Conservation (phyloP, 495 filamentous ascomycete species). For the Echria macrotheca region DNA sequence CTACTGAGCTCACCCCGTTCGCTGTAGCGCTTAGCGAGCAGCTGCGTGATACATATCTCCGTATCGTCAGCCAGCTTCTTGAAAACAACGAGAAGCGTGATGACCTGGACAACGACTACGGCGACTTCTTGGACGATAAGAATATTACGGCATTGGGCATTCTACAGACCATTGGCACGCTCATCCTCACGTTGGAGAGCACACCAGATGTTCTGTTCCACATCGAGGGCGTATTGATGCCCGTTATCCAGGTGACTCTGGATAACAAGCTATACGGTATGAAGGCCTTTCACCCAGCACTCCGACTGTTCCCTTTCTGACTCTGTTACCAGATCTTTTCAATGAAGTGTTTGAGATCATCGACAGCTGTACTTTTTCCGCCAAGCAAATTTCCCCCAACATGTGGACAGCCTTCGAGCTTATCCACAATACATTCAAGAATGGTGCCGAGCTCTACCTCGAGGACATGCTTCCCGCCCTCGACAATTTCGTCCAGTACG, state of each 20-base stretch:
- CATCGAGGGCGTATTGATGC: slow-evolving; percentile 92
- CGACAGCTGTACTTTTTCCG: slow-evolving; percentile 98
- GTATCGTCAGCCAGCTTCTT: slow-evolving; percentile 85
- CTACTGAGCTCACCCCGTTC: slow-evolving; percentile 90
- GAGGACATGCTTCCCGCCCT: slow-evolving; percentile 97
- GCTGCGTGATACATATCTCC: slow-evolving; percentile 89
- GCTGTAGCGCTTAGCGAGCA: slow-evolving; percentile 97
- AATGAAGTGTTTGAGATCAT: slow-evolving; percentile 99
- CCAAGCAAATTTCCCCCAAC: slow-evolving; percentile 86
- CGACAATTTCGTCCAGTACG: slow-evolving; percentile 95
- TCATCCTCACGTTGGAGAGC: slow-evolving; percentile 94
- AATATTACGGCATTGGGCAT: slow-evolving; percentile 96
- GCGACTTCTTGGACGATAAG: slow-evolving; percentile 95
- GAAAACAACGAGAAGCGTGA: slow-evolving; percentile 71
- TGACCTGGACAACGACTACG: slow-evolving; percentile 70
- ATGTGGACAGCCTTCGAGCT: slow-evolving; percentile 99
- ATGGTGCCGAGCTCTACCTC: slow-evolving; percentile 93
- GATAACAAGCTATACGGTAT: slow-evolving; percentile 91
- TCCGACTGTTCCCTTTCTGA: background rate
- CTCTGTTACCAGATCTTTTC: slow-evolving; percentile 61
- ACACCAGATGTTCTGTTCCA: slow-evolving; percentile 91
- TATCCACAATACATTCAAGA: slow-evolving; percentile 94
- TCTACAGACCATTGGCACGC: slow-evolving; percentile 92
- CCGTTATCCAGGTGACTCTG: slow-evolving; percentile 89
- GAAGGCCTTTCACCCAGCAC: background rate